Percentiles rank a stretch among this genome's conserved stretches.
Conservation (phyloP, 2,329 filamentous ascomycete genomes). For the Diplodia intermedia region DNA sequence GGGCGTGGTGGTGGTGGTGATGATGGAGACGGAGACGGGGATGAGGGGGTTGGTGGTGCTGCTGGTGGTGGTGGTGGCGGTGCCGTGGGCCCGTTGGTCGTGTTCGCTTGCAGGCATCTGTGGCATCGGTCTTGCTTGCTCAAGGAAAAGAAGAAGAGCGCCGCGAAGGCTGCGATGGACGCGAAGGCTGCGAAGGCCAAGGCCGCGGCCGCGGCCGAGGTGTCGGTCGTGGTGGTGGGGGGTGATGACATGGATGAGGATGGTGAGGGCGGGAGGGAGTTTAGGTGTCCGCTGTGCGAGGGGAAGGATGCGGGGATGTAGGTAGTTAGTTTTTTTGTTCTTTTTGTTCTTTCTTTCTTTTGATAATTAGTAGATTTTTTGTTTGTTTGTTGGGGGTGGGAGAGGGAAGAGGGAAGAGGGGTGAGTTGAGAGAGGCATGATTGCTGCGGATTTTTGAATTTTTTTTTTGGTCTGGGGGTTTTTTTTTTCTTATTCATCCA, state of each 20-base stretch:
- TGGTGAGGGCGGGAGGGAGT: conserved; percentile 13
- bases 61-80: conserved; percentile 51
- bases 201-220: not conserved
- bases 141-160: not conserved
- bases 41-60: conserved; percentile 53
- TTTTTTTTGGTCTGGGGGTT: not conserved
- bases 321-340: no score
- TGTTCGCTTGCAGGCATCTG: conserved; percentile 52
- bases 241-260: not conserved
- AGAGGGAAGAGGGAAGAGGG: no score
- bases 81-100: conserved; percentile 38
- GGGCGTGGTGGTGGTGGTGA: conserved; percentile 45
- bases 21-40: conserved; percentile 53
- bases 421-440: no score
- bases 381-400: no score
- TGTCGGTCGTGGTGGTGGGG: no score
- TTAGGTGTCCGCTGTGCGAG: conserved; percentile 28
- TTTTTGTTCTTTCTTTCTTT: no score
- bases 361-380: no score
- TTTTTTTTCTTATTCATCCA: no score
- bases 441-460: no score
- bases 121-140: conserved; percentile 48
- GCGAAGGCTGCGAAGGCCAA: no score
- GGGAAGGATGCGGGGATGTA: not conserved
- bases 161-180: no score